Base-by-base conservation (phyloP, 164 flowering plant genomes). In the Nymphaea colorata region DNA sequence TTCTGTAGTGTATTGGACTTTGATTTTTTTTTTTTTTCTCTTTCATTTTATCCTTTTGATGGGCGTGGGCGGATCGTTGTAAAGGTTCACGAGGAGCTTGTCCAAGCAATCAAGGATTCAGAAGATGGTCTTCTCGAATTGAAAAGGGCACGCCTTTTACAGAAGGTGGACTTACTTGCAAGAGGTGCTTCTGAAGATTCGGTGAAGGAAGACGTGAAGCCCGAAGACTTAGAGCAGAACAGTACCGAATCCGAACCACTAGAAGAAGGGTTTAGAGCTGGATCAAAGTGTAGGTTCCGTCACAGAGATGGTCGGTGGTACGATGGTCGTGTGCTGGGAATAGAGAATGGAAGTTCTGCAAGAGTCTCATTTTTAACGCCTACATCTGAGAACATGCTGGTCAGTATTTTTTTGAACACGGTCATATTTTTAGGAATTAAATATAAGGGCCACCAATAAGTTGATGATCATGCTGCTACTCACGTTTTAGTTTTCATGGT, bases 261-360 rank as follows among this genome's bases (percentile, higher is more conserved):
- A 69, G 86, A 79, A 75, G 64, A 61, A 36, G 64, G 67, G 42
- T 87, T 55, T 44, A 16, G 77, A 64, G 72, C 86, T 70, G 98
- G 98, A 66, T 86, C 98, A 41, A 91, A 86, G 73, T 94, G 98
- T 78, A 83, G 96, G 72, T 94, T 94, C 73, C 88, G 93, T 11
- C 82, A 90, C 78, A 82, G 75, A 66, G 87, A 94, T 83, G 98
- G 96, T 3, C 89, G 87, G 16, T 94, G 99, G 99, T 91, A 94
- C 75, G 74, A 86, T 74, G 96, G 98, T 59, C 74, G 74, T 25
- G 70, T 90, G 72, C 55, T 94, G 74, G 84, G 78, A 42, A 53
- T 83, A 75, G 86, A 87, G 42, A 86, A 78, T 62, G 78, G 82
- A 66, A 61, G 65, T 64, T 75, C 74, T 63, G 98, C 93, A 60